Evolutionary conservation across 1,139 yeast species (phyloP).

Genomic region (Sugiyamaella novakii): DNA sequence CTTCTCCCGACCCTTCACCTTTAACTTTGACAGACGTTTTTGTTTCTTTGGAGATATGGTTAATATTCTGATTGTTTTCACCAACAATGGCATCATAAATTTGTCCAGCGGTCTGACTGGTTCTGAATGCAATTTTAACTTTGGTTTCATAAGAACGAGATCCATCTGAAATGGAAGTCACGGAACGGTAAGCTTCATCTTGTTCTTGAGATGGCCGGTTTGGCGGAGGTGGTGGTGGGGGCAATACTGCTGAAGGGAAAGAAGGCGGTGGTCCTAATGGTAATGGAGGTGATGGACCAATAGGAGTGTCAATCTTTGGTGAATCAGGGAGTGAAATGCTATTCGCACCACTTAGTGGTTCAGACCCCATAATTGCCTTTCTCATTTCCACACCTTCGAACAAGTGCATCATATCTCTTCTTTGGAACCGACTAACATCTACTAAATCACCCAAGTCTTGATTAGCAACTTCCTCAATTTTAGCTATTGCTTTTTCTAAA

Average conservation of each 20-base stretch:
- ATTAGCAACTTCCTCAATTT: slow-evolving; percentile 40
- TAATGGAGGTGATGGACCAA: neutral
- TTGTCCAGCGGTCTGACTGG: slow-evolving; percentile 30
- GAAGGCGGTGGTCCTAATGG: neutral
- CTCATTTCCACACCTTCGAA: slow-evolving; percentile 5
- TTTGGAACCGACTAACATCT: slow-evolving; percentile 39
- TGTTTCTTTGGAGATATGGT: slow-evolving; percentile 44
- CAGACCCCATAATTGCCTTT: slow-evolving; percentile 13
- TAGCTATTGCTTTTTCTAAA: slow-evolving; percentile 39
- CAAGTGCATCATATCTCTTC: slow-evolving; percentile 24
- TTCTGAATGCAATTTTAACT: slow-evolving; percentile 35
- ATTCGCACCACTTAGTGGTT: slow-evolving; percentile 7
- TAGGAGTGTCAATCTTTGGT: neutral
- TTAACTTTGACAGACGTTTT: slow-evolving; percentile 42
- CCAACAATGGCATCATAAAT: slow-evolving; percentile 44
- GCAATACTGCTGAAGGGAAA: neutral
- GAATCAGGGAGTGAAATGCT: slow-evolving; percentile 3
- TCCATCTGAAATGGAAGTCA: slow-evolving; percentile 9
- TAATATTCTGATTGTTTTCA: slow-evolving; percentile 43
- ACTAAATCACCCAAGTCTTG: slow-evolving; percentile 41
- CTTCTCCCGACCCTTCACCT: slow-evolving; percentile 44
- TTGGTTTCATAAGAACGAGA: slow-evolving; percentile 36
- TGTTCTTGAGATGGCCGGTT: slow-evolving; percentile 3
- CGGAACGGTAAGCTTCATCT: slow-evolving; percentile 4
- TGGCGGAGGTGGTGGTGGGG: slow-evolving; percentile 12